Evolutionary conservation across 768 basidiomycete genomes (phyloP).

Genomic region (Sarcodon aspratus): DNA sequence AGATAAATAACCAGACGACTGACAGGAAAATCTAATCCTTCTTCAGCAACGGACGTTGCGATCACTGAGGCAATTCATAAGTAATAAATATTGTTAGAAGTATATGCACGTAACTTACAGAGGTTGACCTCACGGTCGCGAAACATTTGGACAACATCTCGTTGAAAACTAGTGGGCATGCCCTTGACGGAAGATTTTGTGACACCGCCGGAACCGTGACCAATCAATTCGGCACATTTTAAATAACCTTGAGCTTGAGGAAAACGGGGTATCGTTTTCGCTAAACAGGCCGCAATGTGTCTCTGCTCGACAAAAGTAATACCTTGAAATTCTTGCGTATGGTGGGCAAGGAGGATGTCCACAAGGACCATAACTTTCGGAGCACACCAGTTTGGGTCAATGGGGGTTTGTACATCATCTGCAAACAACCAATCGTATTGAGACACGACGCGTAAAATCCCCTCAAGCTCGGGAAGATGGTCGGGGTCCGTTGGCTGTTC

Average conservation of each 20-base stretch:
- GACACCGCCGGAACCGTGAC: conserved; percentile 41
- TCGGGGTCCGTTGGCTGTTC: conserved; percentile 1
- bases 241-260: conserved; percentile 47
- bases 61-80: conserved; percentile 34
- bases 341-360: conserved; percentile 44
- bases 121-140: conserved; percentile 55
- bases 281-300: conserved; percentile 63
- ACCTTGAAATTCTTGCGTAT: conserved; percentile 52
- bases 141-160: conserved; percentile 55
- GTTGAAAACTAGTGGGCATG: conserved; percentile 40
- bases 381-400: conserved; percentile 55
- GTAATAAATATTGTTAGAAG: neutral
- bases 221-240: conserved; percentile 55
- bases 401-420: conserved; percentile 23
- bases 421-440: conserved; percentile 29
- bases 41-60: conserved; percentile 83
- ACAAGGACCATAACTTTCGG: conserved; percentile 61
- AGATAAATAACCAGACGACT: conserved; percentile 9
- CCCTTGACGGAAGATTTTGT: conserved; percentile 26
- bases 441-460: conserved; percentile 36
- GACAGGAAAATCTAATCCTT: conserved; percentile 85
- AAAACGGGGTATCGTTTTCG: conserved; percentile 49
- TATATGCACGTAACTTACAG: conserved; percentile 30
- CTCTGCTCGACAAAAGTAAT: conserved; percentile 86
- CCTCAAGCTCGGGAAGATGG: conserved; percentile 31